These are phyloP conservation scores for Coccomyxa sp. DNA, from an alignment of 139 green algal species.

Conservation along the genomic window DNA sequence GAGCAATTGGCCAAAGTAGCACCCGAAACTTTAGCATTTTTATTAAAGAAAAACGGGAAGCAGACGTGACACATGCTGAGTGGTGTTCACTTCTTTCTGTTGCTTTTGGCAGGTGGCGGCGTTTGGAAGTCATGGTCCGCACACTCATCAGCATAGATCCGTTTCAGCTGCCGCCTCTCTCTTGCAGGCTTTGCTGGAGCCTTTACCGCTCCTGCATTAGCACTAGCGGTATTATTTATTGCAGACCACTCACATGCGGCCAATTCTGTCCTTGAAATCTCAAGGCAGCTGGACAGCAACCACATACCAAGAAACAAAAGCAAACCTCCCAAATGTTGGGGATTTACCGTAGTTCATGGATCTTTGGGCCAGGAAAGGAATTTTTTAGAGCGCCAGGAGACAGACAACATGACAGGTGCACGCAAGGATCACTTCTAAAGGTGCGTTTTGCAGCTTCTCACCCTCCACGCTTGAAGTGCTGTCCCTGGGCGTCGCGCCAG, in stretches of 20 bases:
- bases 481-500: background rate
- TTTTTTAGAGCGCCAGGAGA: background rate
- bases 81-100: no score
- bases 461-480: background rate
- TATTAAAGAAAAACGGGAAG: no score
- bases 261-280: no score
- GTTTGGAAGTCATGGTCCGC: background rate
- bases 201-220: background rate
- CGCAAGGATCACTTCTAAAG: background rate
- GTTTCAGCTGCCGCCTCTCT: background rate
- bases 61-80: no score
- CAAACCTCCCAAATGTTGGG: background rate
- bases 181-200: background rate
- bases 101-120: no score
- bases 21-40: no score
- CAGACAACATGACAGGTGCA: background rate
- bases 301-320: background rate
- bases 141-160: background rate
- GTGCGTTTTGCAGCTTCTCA: background rate
- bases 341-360: background rate
- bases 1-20: no score
- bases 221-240: background rate
- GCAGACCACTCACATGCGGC: background rate
- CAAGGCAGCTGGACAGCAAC: background rate
- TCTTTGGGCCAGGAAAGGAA: background rate